phyloP scores from a whole-genome alignment of 331 rosid genomes.

The Pyrus hybrid region DNA sequence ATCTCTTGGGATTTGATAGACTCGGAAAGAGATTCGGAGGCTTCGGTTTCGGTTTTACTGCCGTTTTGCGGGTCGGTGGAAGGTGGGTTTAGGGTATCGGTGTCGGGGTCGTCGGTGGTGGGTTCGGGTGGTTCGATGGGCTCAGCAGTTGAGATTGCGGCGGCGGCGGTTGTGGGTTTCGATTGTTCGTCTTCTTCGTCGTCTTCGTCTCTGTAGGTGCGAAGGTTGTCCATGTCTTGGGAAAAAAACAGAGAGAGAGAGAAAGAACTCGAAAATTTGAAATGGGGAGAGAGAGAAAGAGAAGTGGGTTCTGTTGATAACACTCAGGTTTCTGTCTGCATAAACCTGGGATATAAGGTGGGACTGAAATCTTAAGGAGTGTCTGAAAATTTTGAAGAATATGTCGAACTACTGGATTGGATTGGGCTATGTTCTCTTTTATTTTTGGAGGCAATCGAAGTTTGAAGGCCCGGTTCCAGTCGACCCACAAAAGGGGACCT shows the following conservation, averaged over 20 bases:
- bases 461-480: not conserved
- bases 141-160: not conserved
- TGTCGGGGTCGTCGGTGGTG: constrained; percentile 2
- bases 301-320: not conserved
- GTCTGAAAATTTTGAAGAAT: not conserved
- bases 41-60: constrained; percentile 45
- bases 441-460: not conserved
- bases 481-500: not conserved
- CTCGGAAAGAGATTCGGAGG: constrained; percentile 69
- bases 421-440: not conserved
- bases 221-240: constrained; percentile 56
- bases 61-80: constrained; percentile 31
- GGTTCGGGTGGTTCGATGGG: constrained; percentile 1
- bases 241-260: not conserved
- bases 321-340: not conserved
- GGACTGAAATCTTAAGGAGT: too few relatives aligned
- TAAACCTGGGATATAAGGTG: not conserved
- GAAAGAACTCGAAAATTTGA: too few relatives aligned
- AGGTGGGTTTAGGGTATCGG: constrained; percentile 28
- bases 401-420: not conserved
- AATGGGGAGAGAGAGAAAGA: not conserved
- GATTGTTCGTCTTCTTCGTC: constrained; percentile 50
- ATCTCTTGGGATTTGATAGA: constrained; percentile 32
- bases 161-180: not conserved
- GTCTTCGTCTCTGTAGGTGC: constrained; percentile 71